Evolutionary conservation across 768 basidiomycete species (phyloP), one percentile per base, ranked within the genome.

Genomic region (Termitomyces titanicus): DNA sequence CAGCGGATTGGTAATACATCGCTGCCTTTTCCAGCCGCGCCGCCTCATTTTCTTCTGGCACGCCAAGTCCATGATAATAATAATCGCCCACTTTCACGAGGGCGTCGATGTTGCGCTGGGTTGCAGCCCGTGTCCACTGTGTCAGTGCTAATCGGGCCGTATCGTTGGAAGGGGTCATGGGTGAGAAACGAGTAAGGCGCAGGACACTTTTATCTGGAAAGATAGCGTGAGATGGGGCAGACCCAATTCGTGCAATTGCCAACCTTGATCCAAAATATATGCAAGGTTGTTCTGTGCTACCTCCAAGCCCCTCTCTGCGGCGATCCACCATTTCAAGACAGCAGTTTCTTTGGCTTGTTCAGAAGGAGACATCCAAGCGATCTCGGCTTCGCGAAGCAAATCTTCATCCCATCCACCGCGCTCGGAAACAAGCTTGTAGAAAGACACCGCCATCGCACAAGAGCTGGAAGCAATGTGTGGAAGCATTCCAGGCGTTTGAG

Each of bases 41-140:
- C 1, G 74, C 63, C 61, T 87, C 83, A 2, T 85, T 80, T 54
- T 86, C 85, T 56, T 87, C 82, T 5, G 81, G 73, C 1, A 93
- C 85, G 11, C 92, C 94, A 4, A 94, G 78, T 0, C 94, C 94
- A 59, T 92, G 86, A 64, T 92, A 98, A 71, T 95, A 96, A 68
- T 98, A 97, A 68, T 99, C 97, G 37, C 94, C 97, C 5, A 98
- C 94, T 78, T 98, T 99, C 58, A 99, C 94, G 55, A 98, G 78
- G 11, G 97, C 89, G 65, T 99, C 97, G n/a, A 97, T 80, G 63
- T 99, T 95, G 51, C 88, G 85, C 68, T 99, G 97, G 2, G 83
- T 85, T 9, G 96, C 94, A 3, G 95, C 94, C 13, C 97, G 85
- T 25, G 86, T 92, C 96, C 96, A 99, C 64, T 96, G 92, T 0